Evolutionary conservation across 345 rosid genomes (phyloP), one percentile per base, ranked within the genome.

Genomic region (Turritis glabra): DNA sequence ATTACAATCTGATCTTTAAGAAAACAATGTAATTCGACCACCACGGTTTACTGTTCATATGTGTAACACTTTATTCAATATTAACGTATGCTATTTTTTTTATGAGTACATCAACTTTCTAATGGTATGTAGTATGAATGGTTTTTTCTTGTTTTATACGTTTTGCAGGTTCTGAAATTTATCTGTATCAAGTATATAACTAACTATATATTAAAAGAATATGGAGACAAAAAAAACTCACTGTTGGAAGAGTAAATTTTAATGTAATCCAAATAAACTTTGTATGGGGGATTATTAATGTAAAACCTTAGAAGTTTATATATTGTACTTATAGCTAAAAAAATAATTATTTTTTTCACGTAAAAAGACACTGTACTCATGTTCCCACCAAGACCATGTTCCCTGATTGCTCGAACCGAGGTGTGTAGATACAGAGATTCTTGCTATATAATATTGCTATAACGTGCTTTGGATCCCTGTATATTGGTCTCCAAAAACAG

Each of bases 321-420:
- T 35, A 9, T 52, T 51, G 18, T 9, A 38, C 2, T 27, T 35
- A 25, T 27, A 3, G 3, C 33, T 2, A 4, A 21, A 25, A 12
- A 19, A 5, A 29, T 11, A 35, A n/a, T 0, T 0, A 3, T 5
- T 0, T 43, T 71, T 14, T 7, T 30, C 43, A 72, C 69, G 35
- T 64, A 41, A 30, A 64, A 54, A 30, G 71, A 64, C 59, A 64
- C 35, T 41, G 64, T 54, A 19, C 51, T 62, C 61, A 19, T 61
- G 61, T 72, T 71, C 55, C 46, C 73, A 29, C 68, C 32, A 75
- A 68, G 38, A 61, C 74, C 74, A 35, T 76, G 80, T 76, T 76
- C 70, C 75, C 64, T 69, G 51, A 33, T 69, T 44, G 66, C 46
- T 70, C 25, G 15, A 76, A 63, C 71, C 80, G 52, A 69, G 58